Evolutionary conservation across 2,329 filamentous ascomycete genomes (phyloP).

Genomic region (Alternaria sp.): DNA sequence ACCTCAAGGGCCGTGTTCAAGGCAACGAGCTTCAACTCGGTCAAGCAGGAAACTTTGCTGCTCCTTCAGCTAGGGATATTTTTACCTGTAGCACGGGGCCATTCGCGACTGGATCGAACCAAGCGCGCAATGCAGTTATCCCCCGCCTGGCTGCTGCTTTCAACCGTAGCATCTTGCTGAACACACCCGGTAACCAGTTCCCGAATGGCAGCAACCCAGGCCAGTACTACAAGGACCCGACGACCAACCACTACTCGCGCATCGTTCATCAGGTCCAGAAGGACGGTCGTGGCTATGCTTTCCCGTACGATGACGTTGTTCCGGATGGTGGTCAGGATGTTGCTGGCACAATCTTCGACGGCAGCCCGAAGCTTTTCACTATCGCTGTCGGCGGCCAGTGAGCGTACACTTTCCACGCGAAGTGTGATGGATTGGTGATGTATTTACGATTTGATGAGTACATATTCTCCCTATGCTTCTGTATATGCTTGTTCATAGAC

Average conservation of each 20-base stretch:
- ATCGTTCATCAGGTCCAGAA: conserved; percentile 68
- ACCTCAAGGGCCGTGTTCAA: conserved; percentile 61
- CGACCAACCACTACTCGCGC: conserved; percentile 66
- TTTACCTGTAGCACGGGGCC: conserved; percentile 72
- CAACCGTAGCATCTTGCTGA: conserved; percentile 75
- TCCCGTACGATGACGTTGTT: conserved; percentile 74
- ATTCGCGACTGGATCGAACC: conserved; percentile 59
- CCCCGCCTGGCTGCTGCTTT: conserved; percentile 79
- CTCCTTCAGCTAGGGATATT: conserved; percentile 69
- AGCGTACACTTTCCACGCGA: neutral
- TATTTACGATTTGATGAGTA: neutral
- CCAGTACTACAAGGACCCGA: conserved; percentile 47
- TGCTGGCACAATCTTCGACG: conserved; percentile 61
- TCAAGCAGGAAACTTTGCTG: conserved; percentile 59
- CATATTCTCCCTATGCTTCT: neutral
- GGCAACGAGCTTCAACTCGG: conserved; percentile 54
- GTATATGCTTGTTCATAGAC: neutral
- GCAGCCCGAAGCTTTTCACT: conserved; percentile 57
- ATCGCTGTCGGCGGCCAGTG: conserved; percentile 58
- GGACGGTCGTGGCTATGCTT: conserved; percentile 70
- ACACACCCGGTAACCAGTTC: conserved; percentile 46
- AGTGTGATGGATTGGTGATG: neutral
- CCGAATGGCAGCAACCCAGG: conserved; percentile 46
- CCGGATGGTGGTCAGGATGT: conserved; percentile 65
- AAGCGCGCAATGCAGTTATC: conserved; percentile 66